These are phyloP conservation scores for Capronia epimyces DNA, from an alignment of 2,329 filamentous ascomycete genomes.

Conservation along the genomic window DNA sequence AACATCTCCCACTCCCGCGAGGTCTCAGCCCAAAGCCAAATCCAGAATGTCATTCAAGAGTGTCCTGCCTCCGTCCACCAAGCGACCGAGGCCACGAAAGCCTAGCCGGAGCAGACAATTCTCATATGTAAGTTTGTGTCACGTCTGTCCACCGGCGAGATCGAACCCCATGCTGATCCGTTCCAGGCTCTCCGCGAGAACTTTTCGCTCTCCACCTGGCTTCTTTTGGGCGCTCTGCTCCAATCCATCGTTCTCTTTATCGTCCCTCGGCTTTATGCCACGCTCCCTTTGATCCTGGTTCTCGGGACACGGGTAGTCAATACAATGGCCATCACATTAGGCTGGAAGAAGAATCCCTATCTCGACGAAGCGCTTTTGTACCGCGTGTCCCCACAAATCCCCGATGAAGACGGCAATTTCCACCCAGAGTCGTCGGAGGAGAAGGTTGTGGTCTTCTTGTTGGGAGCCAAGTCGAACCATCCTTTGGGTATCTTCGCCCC, in stretches of 20 bases:
- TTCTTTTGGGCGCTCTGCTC: conserved; percentile 38
- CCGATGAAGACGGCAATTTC: conserved; percentile 33
- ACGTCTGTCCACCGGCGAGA: neutral
- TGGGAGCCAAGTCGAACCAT: conserved; percentile 37
- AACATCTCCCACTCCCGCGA: too few species aligned
- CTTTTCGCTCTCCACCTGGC: conserved; percentile 40
- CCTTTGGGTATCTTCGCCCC: conserved; percentile 42
- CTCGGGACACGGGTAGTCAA: conserved; percentile 35
- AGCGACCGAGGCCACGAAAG: conserved; percentile 11
- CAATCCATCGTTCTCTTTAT: conserved; percentile 37
- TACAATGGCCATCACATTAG: conserved; percentile 33
- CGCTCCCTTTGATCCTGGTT: conserved; percentile 32
- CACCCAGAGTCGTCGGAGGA: conserved; percentile 29
- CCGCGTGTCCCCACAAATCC: conserved; percentile 39
- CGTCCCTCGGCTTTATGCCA: conserved; percentile 32
- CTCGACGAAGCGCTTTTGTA: conserved; percentile 34
- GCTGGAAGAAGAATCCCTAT: conserved; percentile 37
- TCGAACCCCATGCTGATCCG: neutral
- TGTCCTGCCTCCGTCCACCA: conserved; percentile 9
- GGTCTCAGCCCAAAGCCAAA: too few species aligned
- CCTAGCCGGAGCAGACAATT: neutral
- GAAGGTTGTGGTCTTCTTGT: conserved; percentile 38
- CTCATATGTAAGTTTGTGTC: conserved; percentile 11
- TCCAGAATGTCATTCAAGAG: conserved; percentile 14
- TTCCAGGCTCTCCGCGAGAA: conserved; percentile 32